These are phyloP conservation scores for Gossypium schwendimanii DNA, from an alignment of 441 rosid genomes.

Conservation along the genomic window DNA sequence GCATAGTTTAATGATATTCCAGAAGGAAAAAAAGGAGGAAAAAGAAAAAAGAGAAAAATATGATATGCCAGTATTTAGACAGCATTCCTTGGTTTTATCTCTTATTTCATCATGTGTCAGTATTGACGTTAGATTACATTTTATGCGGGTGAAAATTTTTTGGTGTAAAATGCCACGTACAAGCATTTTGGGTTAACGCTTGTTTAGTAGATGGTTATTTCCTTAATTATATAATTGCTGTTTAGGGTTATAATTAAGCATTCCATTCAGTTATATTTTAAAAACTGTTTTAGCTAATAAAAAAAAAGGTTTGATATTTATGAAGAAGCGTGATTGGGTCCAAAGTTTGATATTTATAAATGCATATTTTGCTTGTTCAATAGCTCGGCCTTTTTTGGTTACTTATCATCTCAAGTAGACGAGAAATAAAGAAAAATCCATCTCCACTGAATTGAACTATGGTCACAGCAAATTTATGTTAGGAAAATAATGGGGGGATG, in stretches of 20 bases:
- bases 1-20: conserved; percentile 6
- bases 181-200: conserved; percentile 1
- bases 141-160: conserved; percentile 20
- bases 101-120: neutral
- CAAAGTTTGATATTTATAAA: too few species aligned
- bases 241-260: too few species aligned
- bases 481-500: neutral
- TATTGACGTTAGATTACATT: too few species aligned
- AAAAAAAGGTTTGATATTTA: too few species aligned
- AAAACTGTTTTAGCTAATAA: too few species aligned
- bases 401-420: too few species aligned
- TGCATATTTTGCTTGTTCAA: too few species aligned
- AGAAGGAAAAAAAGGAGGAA: neutral
- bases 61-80: neutral
- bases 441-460: neutral
- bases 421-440: neutral
- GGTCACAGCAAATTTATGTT: neutral
- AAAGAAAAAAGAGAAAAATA: neutral
- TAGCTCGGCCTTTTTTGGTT: too few species aligned
- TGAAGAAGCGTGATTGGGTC: too few species aligned
- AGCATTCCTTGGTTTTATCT: neutral
- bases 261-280: too few species aligned
- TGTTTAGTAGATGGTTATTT: neutral
- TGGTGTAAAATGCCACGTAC: conserved; percentile 18
- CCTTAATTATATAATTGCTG: too few species aligned